Evolutionary conservation across 805 yeast genomes (phyloP), one percentile per base, ranked within the genome.

Genomic region (Citeromyces nyonsensis): DNA sequence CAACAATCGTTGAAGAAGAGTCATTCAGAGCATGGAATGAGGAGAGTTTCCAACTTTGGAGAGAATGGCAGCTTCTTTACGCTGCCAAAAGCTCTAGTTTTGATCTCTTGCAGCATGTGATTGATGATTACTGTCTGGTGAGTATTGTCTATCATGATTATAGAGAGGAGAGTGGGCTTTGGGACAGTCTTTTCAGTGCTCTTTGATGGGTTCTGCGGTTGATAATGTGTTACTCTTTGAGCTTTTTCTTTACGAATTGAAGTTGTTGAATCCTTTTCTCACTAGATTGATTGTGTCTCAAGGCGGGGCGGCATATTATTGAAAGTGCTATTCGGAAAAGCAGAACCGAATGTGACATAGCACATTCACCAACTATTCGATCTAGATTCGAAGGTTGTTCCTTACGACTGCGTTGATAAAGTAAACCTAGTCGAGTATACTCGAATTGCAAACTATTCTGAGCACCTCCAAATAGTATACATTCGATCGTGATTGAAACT

Each of bases 11-110:
- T 35, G 95, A 86, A 48, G 80, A 73, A 43, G 95, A 85, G 44
- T 83, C 96, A 2, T 88, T 91, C 59, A 69, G 70, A 42, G 95
- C 95, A 1, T 91, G 98, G 98, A 71, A 78, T 43, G 96, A 86
- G 45, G 99, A 91, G 52, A 94, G 95, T 1, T 91, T 84, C 54
- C 66, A 72, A 36, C 79, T 91, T 38, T 82, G 96, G 91, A 56
- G 63, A 27, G 94, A 86, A 51, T 91, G 99, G 99, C 80, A 79
- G 31, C 65, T 77, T 40, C 61, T 91, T 35, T 91, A 85, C 50
- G 67, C 73, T 40, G 57, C 63, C 59, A 56, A 54, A 50, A 53
- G 73, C 10, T 55, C 56, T 15, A 58, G 85, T n/a, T 69, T 64
- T 45, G 55, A 68, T 31, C 63, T 88, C 43, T 64, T 91, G 40